Evolutionary conservation across 2,329 filamentous ascomycete species (phyloP), one percentile per base, ranked within the genome.

Genomic region (Clonostachys solani): DNA sequence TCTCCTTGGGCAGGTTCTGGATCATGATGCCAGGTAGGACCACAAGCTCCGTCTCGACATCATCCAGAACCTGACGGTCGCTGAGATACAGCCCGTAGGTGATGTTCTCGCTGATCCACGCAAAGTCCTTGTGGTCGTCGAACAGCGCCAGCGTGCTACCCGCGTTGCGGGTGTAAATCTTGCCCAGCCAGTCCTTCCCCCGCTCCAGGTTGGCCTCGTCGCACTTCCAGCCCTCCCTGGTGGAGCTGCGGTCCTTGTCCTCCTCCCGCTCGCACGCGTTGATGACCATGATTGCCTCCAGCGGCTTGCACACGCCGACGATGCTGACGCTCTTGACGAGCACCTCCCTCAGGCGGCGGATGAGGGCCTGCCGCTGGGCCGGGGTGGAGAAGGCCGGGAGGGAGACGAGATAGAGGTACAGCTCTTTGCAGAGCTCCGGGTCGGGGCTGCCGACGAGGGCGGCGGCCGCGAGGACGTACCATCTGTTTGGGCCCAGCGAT

Each of bases 231-330:
- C 71, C 65, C 51, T 80, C 71, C 53, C 81, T 74, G 4, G 76
- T 79, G 48, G 64, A 67, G 5, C 64, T 71, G 47, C 69, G 77
- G 53, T 86, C 82, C 45, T 72, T 75, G 54, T 86, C 82, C 56
- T 83, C 80, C 1, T 58, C 53, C 6, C 52, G 52, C 52, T 82
- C 78, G 10, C 77, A 57, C 15, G 69, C 65, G 48, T 63, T 67
- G 46, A 84, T 81, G n/a, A 73, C 67, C 8, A 83, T 66, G 40
- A 84, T 75, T 2, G 79, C 74, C 54, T 84, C 80, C 5, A 86
- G 61, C 8, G 81, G 80, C 56, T 83, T 84, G 60, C 78, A 82
- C 1, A 85, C 78, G 1, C 83, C 83, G 15, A 83, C 71, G 3
- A 85, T 66, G 12, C 69, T 66, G 12, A 81, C 68, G n/a, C 72